phyloP scores from a whole-genome alignment of 208 protist species.

The Crithidia brevicula region DNA sequence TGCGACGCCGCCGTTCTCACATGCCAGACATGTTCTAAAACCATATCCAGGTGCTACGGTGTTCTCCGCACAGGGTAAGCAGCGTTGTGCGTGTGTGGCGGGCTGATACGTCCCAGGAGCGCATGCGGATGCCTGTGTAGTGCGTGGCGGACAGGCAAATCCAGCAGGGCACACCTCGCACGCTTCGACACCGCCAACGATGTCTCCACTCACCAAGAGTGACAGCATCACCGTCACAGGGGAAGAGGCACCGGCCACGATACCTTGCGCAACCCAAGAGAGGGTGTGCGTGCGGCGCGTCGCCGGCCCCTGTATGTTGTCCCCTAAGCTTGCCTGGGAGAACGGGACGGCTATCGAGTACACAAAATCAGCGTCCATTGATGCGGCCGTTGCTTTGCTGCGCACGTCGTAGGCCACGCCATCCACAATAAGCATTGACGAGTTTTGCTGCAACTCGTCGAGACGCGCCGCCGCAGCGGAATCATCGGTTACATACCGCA shows the following conservation, averaged over 20 bases:
- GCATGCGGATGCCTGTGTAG: neutral
- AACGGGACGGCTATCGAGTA: too few species aligned
- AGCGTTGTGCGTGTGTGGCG: constrained; percentile 2
- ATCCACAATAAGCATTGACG: neutral
- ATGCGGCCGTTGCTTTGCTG: neutral
- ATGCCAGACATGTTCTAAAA: neutral
- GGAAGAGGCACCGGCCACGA: neutral
- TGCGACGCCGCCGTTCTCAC: neutral
- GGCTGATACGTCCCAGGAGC: constrained; percentile 5
- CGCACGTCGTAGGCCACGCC: neutral
- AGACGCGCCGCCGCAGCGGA: neutral
- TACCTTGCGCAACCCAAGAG: neutral
- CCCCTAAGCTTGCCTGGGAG: too few species aligned
- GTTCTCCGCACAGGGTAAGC: neutral
- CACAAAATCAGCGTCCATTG: neutral
- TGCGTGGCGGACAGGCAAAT: neutral
- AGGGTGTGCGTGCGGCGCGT: neutral
- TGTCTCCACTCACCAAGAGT: constrained; percentile 24
- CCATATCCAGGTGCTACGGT: constrained; percentile 18
- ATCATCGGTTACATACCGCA: neutral
- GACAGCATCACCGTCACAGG: neutral
- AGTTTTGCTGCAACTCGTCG: neutral
- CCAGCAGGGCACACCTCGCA: constrained; percentile 23
- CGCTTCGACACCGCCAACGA: neutral
- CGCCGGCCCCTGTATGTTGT: too few species aligned